Evolutionary conservation across 2,329 filamentous ascomycete species (phyloP), one percentile per base, ranked within the genome.

Genomic region (Iodosphaeria phyllophila): DNA sequence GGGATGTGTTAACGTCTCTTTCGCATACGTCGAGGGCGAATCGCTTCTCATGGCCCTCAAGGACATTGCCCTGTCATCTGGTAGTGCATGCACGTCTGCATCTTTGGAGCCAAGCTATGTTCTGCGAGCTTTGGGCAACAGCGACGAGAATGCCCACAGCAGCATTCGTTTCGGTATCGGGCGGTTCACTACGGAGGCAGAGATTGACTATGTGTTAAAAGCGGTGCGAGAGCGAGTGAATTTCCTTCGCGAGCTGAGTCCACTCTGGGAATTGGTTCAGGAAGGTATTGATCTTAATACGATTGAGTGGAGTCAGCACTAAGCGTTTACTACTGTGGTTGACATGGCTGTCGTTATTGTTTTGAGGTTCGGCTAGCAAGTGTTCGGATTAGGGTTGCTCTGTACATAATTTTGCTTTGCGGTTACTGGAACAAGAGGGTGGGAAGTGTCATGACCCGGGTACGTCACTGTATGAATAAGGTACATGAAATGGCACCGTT

Each of bases 231-330:
- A 92, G 46, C 70, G 89, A 26, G 89, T 98, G 21, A 76, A 71
- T 10, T 95, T 95, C 61, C 58, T 98, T 41, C 71, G 89, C 40
- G 89, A 98, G 56, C 60, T 98, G 36, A 93, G 84, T 47, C 89
- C 89, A 19, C 56, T 98, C 29, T 98, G 89, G 89, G 89, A 98
- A 54, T 56, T 98, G 35, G 89, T 98, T 8, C 89, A 98, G 54
- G 89, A 98, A 50, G 89, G 89, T 10, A 69, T 98, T 34, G 89
- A 92, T 45, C 56, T 98, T 37, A 79, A 91, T 52, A 92, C 82
- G 21, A 98, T 98, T 42, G 75, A 98, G 54, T 98, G 89, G 89
- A 92, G 78, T 47, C 84, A 93, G 58, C 89, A 98, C 52, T 95
- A 59, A 65, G 30, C n/a, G n/a, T n/a, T n/a, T n/a, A n/a, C n/a